Evolutionary conservation across 805 yeast genomes (phyloP), one percentile per base, ranked within the genome.

Genomic region (Torulaspora microellipsoides): DNA sequence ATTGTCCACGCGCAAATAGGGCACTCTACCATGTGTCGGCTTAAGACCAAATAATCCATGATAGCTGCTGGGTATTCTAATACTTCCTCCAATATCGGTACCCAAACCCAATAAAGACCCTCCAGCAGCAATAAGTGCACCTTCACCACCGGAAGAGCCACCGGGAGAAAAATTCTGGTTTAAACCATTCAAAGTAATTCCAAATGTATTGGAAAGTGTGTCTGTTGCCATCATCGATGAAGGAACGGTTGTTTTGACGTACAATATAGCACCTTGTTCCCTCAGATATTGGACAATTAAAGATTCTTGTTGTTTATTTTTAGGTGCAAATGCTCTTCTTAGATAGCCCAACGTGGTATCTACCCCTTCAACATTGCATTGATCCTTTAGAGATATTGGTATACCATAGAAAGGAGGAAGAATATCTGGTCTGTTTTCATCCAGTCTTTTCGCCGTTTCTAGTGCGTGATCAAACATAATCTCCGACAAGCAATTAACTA

Each of bases 391-490:
- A 0, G 84, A 78, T 27, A 81, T 65, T 2, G 87, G 88, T 27
- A 81, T 62, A 2, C 88, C 88, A 52, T 81, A 86, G 36, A 81
- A 69, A 2, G 84, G 81, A 25, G 86, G 86, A 29, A 76, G 55
- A 1, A 72, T 60, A 48, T 73, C 69, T 12, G 81, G 82, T 33
- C 72, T 62, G 34, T 68, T 51, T 6, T 65, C 73, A 55, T 82
- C 87, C 52, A 78, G 66, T 41, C 54, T 62, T 47, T 69, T 57
- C 4, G 87, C 87, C 38, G 73, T 67, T 44, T 65, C 64, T 44
- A 82, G 65, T 3, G 85, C 88, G 40, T 75, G 72, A 15, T 75
- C 76, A 29, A 77, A 67, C 54, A 82, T 77, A 15, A 61, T 51
- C 34, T 62, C 65, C 2, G 60, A 38, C 15, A 55, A 42, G 40